Percentiles rank a stretch among this genome's conserved stretches.
Evolutionary conservation across 495 filamentous ascomycete species (phyloP).

Genomic region (Rostrohypoxylon terebratum): DNA sequence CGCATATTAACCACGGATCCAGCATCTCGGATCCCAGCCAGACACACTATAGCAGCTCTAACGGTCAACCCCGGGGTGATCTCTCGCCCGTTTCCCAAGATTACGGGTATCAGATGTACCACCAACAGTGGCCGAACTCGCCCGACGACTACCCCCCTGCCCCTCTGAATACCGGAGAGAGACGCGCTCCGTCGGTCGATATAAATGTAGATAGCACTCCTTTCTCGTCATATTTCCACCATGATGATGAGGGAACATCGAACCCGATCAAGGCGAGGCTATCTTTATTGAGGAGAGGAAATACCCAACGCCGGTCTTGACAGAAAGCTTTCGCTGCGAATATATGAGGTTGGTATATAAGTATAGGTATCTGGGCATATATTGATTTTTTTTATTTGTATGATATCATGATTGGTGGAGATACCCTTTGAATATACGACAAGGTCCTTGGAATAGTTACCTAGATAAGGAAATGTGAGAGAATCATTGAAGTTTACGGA

Average conservation of each 20-base stretch:
- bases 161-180: background rate
- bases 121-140: background rate
- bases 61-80: background rate
- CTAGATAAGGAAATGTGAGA: no score
- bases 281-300: background rate
- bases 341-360: background rate
- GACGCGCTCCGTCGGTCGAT: background rate
- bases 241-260: background rate
- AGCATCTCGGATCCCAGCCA: background rate
- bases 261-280: background rate
- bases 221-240: constrained; percentile 2
- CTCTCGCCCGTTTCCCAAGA: background rate
- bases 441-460: background rate
- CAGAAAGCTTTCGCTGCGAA: background rate
- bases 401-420: background rate
- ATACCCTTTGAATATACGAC: background rate
- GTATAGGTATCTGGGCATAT: background rate
- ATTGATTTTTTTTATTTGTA: background rate
- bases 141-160: background rate
- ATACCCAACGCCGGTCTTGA: background rate
- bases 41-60: background rate
- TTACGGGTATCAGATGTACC: background rate
- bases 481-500: no score
- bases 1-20: background rate
- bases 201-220: background rate